Base-by-base conservation (phyloP, 2,329 filamentous ascomycete species). In the Pseudogymnoascus pannorum region DNA sequence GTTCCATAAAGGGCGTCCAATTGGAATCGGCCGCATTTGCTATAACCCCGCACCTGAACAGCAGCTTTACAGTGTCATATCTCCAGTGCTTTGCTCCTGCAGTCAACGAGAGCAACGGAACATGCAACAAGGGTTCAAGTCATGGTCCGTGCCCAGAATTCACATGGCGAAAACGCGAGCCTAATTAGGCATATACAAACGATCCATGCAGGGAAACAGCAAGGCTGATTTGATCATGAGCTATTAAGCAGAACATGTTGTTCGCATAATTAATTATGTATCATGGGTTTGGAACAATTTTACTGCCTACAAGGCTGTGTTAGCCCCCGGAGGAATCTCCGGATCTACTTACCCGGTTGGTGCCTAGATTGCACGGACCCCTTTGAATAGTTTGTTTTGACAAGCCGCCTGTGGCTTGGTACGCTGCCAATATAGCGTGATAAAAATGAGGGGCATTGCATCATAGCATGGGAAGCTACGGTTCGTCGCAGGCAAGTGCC, bases 361-460 rank as follows among this genome's bases (percentile, higher is more conserved):
- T 54, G 48, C 48, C 48, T 54, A n/a, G 48, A 54, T 54, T 54
- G 26, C 24, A 54, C 48, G 16, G 26, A 54, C 48, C 26, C 24
- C 14, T 18, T 54, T 18, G 12, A 54, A 54, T 18, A 18, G 48
- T 54, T 31, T 29, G 44, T 54, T 18, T 18, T 51, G 24, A 31
- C 26, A 16, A 54, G 48, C 48, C 48, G 24, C 18, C n/a, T 54
- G 48, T 54, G 48, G 48, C 48, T 31, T 54, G 7, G 48, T 31
- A 31, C 48, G 5, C 24, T n/a, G 24, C 48, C 8, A 54, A 54
- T 54, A 54, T 54, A 12, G 8, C 18, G 2, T 18, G 24, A 26
- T 31, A 54, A 31, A 31, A 9, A 9, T 31, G 29, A 31, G 29
- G 29, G 29, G 29, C 11, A 31, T 31, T 31, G 29, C 29, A 31